phyloP scores from a whole-genome alignment of 2,329 filamentous ascomycete species.

The Microdochium bolleyi region DNA sequence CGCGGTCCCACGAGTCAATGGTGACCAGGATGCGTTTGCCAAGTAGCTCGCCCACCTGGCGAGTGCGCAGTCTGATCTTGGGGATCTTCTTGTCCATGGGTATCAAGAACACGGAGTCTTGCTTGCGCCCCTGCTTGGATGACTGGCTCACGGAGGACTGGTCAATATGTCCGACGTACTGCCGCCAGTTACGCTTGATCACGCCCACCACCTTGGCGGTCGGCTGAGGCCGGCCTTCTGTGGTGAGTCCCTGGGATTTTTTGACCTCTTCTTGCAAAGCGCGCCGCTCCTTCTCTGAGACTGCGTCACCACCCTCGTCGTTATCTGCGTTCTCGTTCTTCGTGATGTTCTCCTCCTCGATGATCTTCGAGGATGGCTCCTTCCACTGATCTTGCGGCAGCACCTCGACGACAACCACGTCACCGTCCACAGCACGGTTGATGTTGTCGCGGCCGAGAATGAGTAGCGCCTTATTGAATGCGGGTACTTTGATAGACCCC shows the following conservation, averaged over 20 bases:
- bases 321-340: conserved; percentile 89
- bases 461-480: conserved; percentile 83
- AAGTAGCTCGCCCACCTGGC: conserved; percentile 80
- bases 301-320: conserved; percentile 66
- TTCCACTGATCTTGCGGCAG: conserved; percentile 96
- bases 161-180: conserved; percentile 95
- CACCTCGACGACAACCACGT: conserved; percentile 88
- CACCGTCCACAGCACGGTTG: conserved; percentile 86
- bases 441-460: conserved; percentile 92
- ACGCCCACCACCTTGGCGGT: conserved; percentile 89
- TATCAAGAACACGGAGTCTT: conserved; percentile 89
- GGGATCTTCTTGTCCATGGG: conserved; percentile 98
- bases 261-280: conserved; percentile 89
- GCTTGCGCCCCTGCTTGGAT: conserved; percentile 68
- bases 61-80: conserved; percentile 87
- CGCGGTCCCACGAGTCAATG: conserved; percentile 91
- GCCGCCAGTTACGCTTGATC: conserved; percentile 93
- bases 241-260: conserved; percentile 67
- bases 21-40: conserved; percentile 89
- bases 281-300: conserved; percentile 80
- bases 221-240: conserved; percentile 75
- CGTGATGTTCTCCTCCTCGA: conserved; percentile 87
- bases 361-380: conserved; percentile 86
- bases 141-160: conserved; percentile 71
- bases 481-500: conserved; percentile 79